Base-by-base conservation (phyloP, 2,329 filamentous ascomycete species). In the Fusarium protoensiforme region DNA sequence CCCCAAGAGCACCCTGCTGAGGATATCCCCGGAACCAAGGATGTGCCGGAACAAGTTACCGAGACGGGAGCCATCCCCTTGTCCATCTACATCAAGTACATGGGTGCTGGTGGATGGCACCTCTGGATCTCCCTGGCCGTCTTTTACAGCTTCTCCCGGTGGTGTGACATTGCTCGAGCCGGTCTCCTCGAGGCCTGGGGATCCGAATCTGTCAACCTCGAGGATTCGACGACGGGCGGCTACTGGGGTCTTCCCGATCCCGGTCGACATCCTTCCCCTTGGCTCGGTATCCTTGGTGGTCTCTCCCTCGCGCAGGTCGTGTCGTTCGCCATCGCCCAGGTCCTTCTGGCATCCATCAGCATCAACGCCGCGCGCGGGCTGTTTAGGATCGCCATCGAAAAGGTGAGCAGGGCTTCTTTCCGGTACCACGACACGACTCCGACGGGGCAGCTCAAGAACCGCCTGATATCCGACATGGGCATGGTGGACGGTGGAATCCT, bases 391-490 rank as follows among this genome's bases (percentile, higher is more conserved):
- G 93, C 94, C 22, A 90, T 98, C 83, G 84, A 88, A 2, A 89
- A 89, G 60, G 93, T 98, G 58, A 92, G 92, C 78, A 89, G 91
- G 76, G 93, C 95, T 0, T 95, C 92, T 0, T 97, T 98, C 83
- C 91, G 94, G 1, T 98, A 95, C 81, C 96, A 97, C 83, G 95
- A 98, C 79, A 91, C 94, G 5, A 98, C 95, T 0, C 95, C 95
- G 0, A 92, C 97, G 0, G 95, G 95, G 0, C 90, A 95, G 54
- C 85, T 98, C 69, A 98, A 98, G 93, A 98, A 98, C 80, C 90
- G 95, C 9, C 87, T 98, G 68, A 97, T 95, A 0, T 94, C 94
- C 2, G 95, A 98, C 77, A 96, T 98, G 83, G 93, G 93, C 31
- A 95, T 94, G 58, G 89, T 98, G 0, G 95, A 98, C 78, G 95